These are phyloP conservation scores for Haematococcus sp. DNA, from an alignment of 139 green algal species.

Conservation along the genomic window DNA sequence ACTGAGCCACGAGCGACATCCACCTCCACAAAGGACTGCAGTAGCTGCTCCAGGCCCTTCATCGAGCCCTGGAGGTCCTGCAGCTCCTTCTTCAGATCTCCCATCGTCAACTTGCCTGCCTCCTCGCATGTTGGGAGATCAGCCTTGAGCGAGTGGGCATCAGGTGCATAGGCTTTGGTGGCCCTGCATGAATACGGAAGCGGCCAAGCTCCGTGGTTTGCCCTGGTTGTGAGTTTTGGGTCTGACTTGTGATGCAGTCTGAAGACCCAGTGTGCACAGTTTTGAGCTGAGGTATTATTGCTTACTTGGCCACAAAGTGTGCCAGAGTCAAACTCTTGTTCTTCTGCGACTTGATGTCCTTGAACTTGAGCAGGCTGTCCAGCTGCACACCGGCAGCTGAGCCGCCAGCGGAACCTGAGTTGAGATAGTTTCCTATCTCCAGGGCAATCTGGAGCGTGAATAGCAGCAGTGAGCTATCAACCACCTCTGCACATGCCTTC, in stretches of 20 bases:
- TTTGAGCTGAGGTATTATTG: too few species aligned
- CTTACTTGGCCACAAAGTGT: slow-evolving; percentile 59
- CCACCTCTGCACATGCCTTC: too few species aligned
- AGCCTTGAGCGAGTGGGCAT: slow-evolving; percentile 18
- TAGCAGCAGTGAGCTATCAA: too few species aligned
- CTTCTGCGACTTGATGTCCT: slow-evolving; percentile 40
- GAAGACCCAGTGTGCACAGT: too few species aligned
- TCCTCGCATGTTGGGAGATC: slow-evolving; percentile 28
- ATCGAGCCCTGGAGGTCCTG: slow-evolving; percentile 22
- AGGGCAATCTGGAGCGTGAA: too few species aligned
- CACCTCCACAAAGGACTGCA: too few species aligned
- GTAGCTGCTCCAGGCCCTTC: neutral
- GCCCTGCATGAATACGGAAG: slow-evolving; percentile 3
- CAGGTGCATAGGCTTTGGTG: slow-evolving; percentile 24
- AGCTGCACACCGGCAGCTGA: slow-evolving; percentile 42
- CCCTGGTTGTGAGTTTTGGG: too few species aligned
- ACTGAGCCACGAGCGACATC: too few species aligned
- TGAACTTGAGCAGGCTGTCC: slow-evolving; percentile 52
- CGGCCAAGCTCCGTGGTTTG: too few species aligned
- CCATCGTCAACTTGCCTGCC: slow-evolving; percentile 32
- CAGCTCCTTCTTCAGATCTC: slow-evolving; percentile 27
- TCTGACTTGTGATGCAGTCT: too few species aligned
- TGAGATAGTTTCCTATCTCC: too few species aligned
- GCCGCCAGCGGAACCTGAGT: slow-evolving; percentile 7
- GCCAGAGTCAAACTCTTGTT: slow-evolving; percentile 53